Conservation (phyloP, 176 grass and related monocot genomes). For the bread wheat (Triticum aestivum) region IWGSC_CS_RefSeq_v2.1 NC_057804.1:590272447-590272946, state of each 20-base stretch:
- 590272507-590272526: slow-evolving; percentile 67
- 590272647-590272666: slow-evolving; percentile 93
- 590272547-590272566: slow-evolving; percentile 73
- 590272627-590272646: slow-evolving; percentile 67
- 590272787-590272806: slow-evolving; percentile 76
- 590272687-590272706: slow-evolving; percentile 61
- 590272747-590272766: slow-evolving; percentile 54
- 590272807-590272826: slow-evolving; percentile 58
- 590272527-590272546: slow-evolving; percentile 79
- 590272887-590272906: slow-evolving; percentile 35
- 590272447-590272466: slow-evolving; percentile 87
- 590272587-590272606: slow-evolving; percentile 65
- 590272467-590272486: slow-evolving; percentile 70
- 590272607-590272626: slow-evolving; percentile 70
- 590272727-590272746: slow-evolving; percentile 84
- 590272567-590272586: slow-evolving; percentile 31
- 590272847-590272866: slow-evolving; percentile 92
- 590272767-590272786: slow-evolving; percentile 86
- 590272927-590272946: slow-evolving; percentile 51
- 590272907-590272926: slow-evolving; percentile 23
- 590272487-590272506: slow-evolving; percentile 50
- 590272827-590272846: slow-evolving; percentile 90
- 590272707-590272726: slow-evolving; percentile 59
- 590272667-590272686: slow-evolving; percentile 70
- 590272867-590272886: slow-evolving; percentile 72